Percentiles rank a stretch among this genome's conserved stretches.
Evolutionary conservation across 2,329 filamentous ascomycete genomes (phyloP).

Genomic region (Daldinia sp.): DNA sequence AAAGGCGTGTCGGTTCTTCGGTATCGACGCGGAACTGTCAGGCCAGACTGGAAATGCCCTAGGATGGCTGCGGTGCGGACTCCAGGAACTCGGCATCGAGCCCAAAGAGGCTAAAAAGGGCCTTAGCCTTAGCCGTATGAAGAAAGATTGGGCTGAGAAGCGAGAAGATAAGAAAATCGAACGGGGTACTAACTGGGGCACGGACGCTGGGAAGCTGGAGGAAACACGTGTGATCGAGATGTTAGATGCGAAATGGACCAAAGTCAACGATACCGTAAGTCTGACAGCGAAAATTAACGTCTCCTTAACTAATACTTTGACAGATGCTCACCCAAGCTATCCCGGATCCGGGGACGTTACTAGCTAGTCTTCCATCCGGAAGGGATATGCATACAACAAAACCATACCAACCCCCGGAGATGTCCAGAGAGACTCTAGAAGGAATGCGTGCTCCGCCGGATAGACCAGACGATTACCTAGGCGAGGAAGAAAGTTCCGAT

Average conservation of each 20-base stretch:
- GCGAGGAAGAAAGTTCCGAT: conserved; percentile 59
- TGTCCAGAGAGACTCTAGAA: conserved; percentile 75
- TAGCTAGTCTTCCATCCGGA: conserved; percentile 86
- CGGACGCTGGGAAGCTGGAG: conserved; percentile 86
- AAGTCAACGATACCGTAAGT: conserved; percentile 89
- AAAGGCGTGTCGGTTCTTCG: conserved; percentile 90
- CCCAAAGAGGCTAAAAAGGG: conserved; percentile 63
- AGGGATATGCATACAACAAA: conserved; percentile 84
- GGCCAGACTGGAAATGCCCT: conserved; percentile 87
- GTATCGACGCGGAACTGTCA: conserved; percentile 85
- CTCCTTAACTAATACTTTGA: conserved; percentile 25
- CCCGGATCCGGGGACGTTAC: conserved; percentile 76
- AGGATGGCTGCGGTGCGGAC: conserved; percentile 84
- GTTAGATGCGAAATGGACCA: conserved; percentile 89
- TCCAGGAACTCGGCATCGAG: conserved; percentile 78
- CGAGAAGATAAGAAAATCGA: conserved; percentile 84
- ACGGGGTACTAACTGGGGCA: conserved; percentile 78
- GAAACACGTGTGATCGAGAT: conserved; percentile 88
- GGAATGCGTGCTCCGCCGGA: conserved; percentile 68
- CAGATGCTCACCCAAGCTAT: conserved; percentile 85
- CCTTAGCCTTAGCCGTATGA: conserved; percentile 66
- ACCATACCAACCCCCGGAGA: conserved; percentile 72
- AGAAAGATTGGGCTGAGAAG: conserved; percentile 77
- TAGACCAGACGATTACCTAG: conserved; percentile 57
- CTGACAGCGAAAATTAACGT: not conserved